Base-by-base conservation (phyloP, 345 rosid genomes). In the Sonneratia alba region DNA sequence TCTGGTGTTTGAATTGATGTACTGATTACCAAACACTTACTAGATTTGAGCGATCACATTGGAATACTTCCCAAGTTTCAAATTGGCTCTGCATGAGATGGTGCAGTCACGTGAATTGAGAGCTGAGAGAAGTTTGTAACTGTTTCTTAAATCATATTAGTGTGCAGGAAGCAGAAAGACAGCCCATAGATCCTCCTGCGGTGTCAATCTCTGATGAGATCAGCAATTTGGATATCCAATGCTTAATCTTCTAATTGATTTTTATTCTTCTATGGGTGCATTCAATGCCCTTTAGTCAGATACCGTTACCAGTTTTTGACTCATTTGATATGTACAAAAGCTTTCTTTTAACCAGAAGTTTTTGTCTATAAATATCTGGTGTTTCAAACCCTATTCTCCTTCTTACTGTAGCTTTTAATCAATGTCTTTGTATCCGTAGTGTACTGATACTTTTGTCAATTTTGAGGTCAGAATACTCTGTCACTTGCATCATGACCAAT, bases 401-500 rank as follows among this genome's bases (percentile, higher is more conserved):
- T 38, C 38, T n/a, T 67, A 38, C 43, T 38, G 15, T 40, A 38
- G 22, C 27, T 18, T 37, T 36, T 66, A 13, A 38, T 8, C 42
- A 67, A 40, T 67, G 14, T 22, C 9, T 6, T 36, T 1, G 3
- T 38, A 18, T 66, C 24, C 47, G 2, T 36, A 5, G 15, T 42
- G 4, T 67, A 27, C 51, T 19, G 34, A 21, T 18, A 42, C 48
- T 45, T 22, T 21, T 67, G 48, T 42, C 37, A 45, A 10, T 13
- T 22, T 87, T 79, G 34, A 94, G 97, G 94, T 94, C 67, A 91
- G 88, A 77, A 83, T 91, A 70, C 87, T 94, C 9, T 91, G 98
- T 73, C 93, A 89, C 86, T 77, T 94, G 75, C 98, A 94, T 69
- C 97, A 94, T 85, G 98, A 94, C 80, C 93, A 94, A 78, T 83